Evolutionary conservation across 1,284 basidiomycete species (phyloP).

Genomic region (Abortiporus biennis): DNA sequence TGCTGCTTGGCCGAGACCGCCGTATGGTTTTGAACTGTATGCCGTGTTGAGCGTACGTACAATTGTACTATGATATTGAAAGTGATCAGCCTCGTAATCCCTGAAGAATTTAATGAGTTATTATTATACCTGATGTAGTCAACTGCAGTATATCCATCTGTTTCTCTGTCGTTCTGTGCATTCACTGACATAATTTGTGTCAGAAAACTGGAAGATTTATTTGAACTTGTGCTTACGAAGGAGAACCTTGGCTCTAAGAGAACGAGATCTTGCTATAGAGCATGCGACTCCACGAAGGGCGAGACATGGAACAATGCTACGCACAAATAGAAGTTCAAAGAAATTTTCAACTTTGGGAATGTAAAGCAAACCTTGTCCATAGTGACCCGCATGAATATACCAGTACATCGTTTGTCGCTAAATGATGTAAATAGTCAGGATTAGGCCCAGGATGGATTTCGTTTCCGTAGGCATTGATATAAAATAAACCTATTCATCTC

Average conservation of each 20-base stretch:
- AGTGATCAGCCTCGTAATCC: too few species aligned
- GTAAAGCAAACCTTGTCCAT: constrained; percentile 70
- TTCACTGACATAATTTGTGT: constrained; percentile 58
- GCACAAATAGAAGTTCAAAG: constrained; percentile 5
- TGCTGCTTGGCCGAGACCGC: constrained; percentile 45
- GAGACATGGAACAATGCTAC: constrained; percentile 84
- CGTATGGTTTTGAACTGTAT: constrained; percentile 44
- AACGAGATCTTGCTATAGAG: constrained; percentile 71
- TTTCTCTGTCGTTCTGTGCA: constrained; percentile 86
- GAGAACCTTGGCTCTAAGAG: constrained; percentile 77
- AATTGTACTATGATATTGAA: constrained; percentile 48
- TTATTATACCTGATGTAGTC: constrained; percentile 71
- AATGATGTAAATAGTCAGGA: constrained; percentile 66
- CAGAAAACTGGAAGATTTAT: neutral
- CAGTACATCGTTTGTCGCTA: constrained; percentile 64
- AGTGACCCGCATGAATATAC: constrained; percentile 92
- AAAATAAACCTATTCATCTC: constrained; percentile 62
- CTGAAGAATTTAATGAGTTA: constrained; percentile 2
- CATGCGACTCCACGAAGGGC: constrained; percentile 79
- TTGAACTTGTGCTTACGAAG: constrained; percentile 61
- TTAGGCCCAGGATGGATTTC: constrained; percentile 90
- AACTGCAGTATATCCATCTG: constrained; percentile 74
- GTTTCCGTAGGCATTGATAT: constrained; percentile 91
- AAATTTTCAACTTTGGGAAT: constrained; percentile 4
- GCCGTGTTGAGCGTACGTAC: constrained; percentile 62